Evolutionary conservation across 2,329 filamentous ascomycete genomes (phyloP), one percentile per base, ranked within the genome.

Genomic region (Penicillium aurantiogriseum): DNA sequence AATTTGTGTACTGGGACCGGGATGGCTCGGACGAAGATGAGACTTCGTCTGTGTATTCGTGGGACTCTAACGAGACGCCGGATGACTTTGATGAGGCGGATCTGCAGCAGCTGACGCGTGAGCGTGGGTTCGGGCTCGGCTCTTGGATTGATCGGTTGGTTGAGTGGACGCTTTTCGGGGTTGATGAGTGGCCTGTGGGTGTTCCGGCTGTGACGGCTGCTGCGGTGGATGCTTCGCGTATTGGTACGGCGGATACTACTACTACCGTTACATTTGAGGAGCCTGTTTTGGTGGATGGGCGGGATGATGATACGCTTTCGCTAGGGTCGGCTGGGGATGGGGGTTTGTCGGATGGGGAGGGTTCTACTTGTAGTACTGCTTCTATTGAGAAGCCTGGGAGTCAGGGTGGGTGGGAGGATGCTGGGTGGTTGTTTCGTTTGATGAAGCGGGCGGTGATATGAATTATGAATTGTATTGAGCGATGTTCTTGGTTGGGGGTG

Each of bases 131-230:
- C 58, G 82, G 83, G 0, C 69, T 86, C 5, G 84, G 84, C 0
- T 73, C 77, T 10, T 81, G 83, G 78, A 76, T 87, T 64, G 84
- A 87, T 62, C 74, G 79, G 25, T 65, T 86, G 36, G 82, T 86
- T 56, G 82, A 83, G 33, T 85, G 83, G 79, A 80, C 79, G 11
- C 61, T 85, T 40, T 85, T 85, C 62, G 77, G 77, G 3, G 78
- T 81, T 1, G 80, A 83, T 10, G 80, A 83, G 54, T 68, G 66
- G 64, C 67, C 73, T 49, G 57, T 42, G 23, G 19, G 58, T 51
- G 43, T 47, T n/a, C 35, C 59, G 13, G 17, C 53, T 47, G 21
- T 23, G 10, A 42, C 49, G 19, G 3, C 56, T 50, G 49, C 51
- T 45, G 21, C 29, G 10, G 36, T 33, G 19, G 4, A 55, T 50